Evolutionary conservation across 1,284 basidiomycete genomes (phyloP).

Genomic region (Tilletia indica): DNA sequence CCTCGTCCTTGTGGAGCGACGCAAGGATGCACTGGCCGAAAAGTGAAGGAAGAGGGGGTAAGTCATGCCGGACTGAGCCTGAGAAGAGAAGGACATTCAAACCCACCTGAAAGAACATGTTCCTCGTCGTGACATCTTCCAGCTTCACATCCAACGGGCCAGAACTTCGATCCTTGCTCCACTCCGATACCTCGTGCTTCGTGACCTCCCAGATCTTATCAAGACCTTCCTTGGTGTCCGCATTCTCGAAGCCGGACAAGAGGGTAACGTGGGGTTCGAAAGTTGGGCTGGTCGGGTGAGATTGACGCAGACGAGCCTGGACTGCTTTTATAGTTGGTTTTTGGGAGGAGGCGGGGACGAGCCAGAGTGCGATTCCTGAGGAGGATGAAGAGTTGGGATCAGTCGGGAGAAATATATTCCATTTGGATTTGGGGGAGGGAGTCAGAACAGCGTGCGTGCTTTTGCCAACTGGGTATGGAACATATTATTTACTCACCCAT

Average conservation of each 20-base stretch:
- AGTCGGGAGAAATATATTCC: no score
- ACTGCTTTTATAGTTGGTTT: background rate
- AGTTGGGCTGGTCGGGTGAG: background rate
- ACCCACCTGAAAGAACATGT: conserved; percentile 12
- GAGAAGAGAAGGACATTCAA: background rate
- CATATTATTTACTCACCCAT: no score
- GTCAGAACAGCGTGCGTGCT: no score
- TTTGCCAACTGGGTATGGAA: no score
- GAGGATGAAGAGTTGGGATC: background rate
- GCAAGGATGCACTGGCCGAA: conserved; percentile 4
- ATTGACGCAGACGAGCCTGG: background rate
- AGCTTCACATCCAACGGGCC: background rate
- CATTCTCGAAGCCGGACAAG: background rate
- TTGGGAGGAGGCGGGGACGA: background rate
- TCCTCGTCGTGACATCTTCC: background rate
- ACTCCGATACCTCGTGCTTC: background rate
- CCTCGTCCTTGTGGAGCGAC: background rate
- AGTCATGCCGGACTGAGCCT: background rate
- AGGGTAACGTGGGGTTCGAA: conserved; percentile 13
- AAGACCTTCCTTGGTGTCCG: background rate
- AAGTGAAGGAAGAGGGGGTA: background rate
- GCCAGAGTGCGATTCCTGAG: conserved; percentile 14
- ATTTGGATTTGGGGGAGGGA: no score
- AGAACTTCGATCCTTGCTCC: background rate
- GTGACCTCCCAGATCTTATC: background rate